Evolutionary conservation across 345 rosid species (phyloP).

Genomic region (Physaria fendleri): DNA sequence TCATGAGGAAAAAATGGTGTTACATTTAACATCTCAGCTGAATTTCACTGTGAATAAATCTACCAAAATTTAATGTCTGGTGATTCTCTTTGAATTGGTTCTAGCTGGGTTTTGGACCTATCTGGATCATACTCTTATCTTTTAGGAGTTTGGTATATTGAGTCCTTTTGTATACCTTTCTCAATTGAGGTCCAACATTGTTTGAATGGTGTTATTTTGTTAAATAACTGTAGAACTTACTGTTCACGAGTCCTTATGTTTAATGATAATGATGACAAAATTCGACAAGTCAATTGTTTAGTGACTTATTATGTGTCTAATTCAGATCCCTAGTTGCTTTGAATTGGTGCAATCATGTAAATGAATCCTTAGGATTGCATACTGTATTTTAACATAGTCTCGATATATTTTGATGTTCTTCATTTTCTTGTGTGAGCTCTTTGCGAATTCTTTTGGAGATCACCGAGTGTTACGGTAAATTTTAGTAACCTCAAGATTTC

Average conservation of each 20-base stretch:
- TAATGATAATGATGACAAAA: background rate
- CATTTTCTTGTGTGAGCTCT: background rate
- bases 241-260: background rate
- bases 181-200: background rate
- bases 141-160: background rate
- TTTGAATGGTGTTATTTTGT: background rate
- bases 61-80: background rate
- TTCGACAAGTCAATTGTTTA: background rate
- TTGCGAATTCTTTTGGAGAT: background rate
- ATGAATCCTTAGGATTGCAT: background rate
- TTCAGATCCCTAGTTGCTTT: background rate
- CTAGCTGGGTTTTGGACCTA: background rate
- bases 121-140: background rate
- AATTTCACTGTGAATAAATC: background rate
- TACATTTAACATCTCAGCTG: background rate
- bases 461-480: background rate
- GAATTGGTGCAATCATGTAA: background rate
- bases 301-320: background rate
- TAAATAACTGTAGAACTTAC: background rate
- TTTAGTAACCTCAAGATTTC: background rate
- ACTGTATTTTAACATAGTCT: background rate
- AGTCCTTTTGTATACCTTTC: background rate
- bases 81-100: background rate
- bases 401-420: background rate
- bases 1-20: background rate